These are phyloP conservation scores for Amniculicola lignicola DNA, from an alignment of 495 filamentous ascomycete species.

Conservation along the genomic window DNA sequence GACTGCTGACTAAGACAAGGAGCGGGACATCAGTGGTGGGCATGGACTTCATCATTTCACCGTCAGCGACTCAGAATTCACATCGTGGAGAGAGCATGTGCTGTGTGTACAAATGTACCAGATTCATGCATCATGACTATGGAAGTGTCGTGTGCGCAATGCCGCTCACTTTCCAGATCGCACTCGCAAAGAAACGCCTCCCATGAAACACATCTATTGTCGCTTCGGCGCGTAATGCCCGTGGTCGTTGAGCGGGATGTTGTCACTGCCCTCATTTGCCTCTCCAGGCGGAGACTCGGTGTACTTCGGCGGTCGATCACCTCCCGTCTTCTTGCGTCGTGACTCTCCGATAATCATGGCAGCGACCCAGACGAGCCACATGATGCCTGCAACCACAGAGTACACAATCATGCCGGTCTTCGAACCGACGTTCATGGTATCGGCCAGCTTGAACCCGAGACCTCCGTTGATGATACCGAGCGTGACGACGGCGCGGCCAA, in stretches of 20 bases:
- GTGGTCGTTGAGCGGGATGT: constrained; percentile 6
- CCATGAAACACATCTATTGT: too few relatives aligned
- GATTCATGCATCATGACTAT: too few relatives aligned
- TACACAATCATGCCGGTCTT: constrained; percentile 30
- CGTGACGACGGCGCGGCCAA: constrained; percentile 40
- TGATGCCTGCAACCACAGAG: constrained; percentile 28
- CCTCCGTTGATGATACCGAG: constrained; percentile 46
- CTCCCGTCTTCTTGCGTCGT: constrained; percentile 4
- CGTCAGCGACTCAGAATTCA: too few relatives aligned
- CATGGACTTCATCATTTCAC: too few relatives aligned
- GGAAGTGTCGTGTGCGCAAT: too few relatives aligned
- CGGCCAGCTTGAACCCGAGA: constrained; percentile 40
- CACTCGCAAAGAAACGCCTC: too few relatives aligned
- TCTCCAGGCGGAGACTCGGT: constrained; percentile 11
- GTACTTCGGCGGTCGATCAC: constrained; percentile 26
- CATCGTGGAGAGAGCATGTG: too few relatives aligned
- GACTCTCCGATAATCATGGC: constrained; percentile 26
- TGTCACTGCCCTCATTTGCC: not conserved
- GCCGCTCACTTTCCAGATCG: too few relatives aligned
- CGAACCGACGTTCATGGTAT: constrained; percentile 7
- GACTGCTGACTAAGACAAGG: too few relatives aligned
- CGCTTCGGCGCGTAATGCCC: constrained; percentile 24
- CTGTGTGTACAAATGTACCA: too few relatives aligned
- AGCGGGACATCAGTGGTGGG: too few relatives aligned
- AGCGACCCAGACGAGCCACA: constrained; percentile 27